Percentiles rank a stretch among this genome's conserved stretches.
Evolutionary conservation across 192 early-diverging fungal species (phyloP).

Genomic region (Coemansia sp.): DNA sequence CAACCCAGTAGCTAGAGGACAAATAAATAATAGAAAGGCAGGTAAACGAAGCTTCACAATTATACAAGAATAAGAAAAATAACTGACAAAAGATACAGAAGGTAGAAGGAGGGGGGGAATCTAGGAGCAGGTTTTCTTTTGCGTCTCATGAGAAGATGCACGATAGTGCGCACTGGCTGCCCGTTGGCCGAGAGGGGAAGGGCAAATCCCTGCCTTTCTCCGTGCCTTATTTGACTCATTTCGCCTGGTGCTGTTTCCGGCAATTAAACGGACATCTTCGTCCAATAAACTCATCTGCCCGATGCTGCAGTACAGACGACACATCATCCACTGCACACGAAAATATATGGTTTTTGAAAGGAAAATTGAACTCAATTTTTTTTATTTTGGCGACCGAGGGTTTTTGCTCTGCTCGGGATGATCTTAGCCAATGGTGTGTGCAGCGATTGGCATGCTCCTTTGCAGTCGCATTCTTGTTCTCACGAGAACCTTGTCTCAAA

Average conservation of each 20-base stretch:
- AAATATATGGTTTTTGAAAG: no score
- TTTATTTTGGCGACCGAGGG: not conserved
- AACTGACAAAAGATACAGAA: not conserved
- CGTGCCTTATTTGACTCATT: not conserved
- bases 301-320: not conserved
- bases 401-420: not conserved
- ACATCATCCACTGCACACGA: not conserved
- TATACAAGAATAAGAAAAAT: not conserved
- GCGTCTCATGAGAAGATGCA: not conserved
- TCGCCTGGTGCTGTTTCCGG: not conserved
- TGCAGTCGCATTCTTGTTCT: not conserved
- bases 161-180: not conserved
- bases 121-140: not conserved
- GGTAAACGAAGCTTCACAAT: not conserved
- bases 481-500: no score
- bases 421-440: constrained; percentile 9
- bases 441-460: constrained; percentile 1
- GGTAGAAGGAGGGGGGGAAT: not conserved
- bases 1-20: not conserved
- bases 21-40: not conserved
- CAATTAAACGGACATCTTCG: not conserved
- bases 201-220: not conserved
- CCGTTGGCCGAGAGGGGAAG: not conserved
- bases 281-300: not conserved
- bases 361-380: not conserved